Evolutionary conservation across 768 basidiomycete species (phyloP), one percentile per base, ranked within the genome.

Genomic region (Mycena kentingensis): DNA sequence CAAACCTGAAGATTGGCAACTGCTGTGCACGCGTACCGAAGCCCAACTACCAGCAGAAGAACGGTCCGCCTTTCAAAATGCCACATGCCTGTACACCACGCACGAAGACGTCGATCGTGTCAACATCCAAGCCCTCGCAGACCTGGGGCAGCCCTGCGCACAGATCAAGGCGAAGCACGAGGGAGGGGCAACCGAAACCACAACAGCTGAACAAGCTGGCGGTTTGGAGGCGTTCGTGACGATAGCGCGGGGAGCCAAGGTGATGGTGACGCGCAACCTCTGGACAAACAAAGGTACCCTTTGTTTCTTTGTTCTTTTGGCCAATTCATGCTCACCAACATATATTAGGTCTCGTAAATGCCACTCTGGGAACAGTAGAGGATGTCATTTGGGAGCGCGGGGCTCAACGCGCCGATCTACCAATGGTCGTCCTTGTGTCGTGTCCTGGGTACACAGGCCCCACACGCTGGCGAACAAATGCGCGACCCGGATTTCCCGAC

Each of bases 351-450:
- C 51, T 60, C 8, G 51, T 60, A 6, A 56, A 60, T 26, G 58
- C 54, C 1, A 56, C 58, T 5, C 25, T 54, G 8, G 55, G 55
- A 3, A 39, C 21, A 21, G 39, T 60, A 11, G 52, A 56, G 25
- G 58, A 60, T 27, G 43, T 62, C n/a, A 26, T 60, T n/a, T 62
- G 61, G 61, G 4, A 22, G 0, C 43, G 7, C 22, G 58, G 61
- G 1, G 34, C 58, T 4, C 27, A 29, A 13, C 44, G 45, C 18
- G 51, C 52, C 1, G 59, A 60, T 22, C 45, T 60, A 1, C 59
- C 59, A 3, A 36, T 60, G 3, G 61, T 50, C 12, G 59, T 63
- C 26, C 55, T 63, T 15, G 61, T 63, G 5, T 50, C 54, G 6
- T 53, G 50, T 35, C 34, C 32, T 18, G 48, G 43, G 4, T 59